These are phyloP conservation scores for Rhipidocladum racemiflorum DNA, from an alignment of 176 grass and related monocot genomes.

Conservation along the genomic window DNA sequence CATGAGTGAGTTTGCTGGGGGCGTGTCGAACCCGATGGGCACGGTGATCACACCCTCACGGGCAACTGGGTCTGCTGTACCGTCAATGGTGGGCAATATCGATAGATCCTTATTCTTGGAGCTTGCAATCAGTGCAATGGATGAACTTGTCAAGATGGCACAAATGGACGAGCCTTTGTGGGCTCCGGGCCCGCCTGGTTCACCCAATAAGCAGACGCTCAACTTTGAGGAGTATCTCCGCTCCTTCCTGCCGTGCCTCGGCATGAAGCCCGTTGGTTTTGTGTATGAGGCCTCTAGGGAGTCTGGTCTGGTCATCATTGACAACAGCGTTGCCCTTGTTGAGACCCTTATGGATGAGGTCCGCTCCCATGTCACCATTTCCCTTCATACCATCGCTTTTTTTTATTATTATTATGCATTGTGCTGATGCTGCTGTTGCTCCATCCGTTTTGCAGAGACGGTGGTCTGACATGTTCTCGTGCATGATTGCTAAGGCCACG, in stretches of 20 bases:
- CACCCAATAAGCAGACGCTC: conserved; percentile 41
- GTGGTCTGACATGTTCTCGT: conserved; percentile 95
- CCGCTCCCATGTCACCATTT: neutral
- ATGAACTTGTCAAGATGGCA: conserved; percentile 90
- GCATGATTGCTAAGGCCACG: conserved; percentile 75
- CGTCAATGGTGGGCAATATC: conserved; percentile 27
- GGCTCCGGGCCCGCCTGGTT: conserved; percentile 46
- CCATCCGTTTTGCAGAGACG: conserved; percentile 47
- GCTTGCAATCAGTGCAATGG: conserved; percentile 73
- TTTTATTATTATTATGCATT: neutral
- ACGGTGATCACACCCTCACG: conserved; percentile 64
- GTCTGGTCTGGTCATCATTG: conserved; percentile 61
- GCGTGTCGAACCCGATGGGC: conserved; percentile 53
- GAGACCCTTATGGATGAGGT: conserved; percentile 91
- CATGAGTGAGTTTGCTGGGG: conserved; percentile 54
- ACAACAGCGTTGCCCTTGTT: conserved; percentile 67
- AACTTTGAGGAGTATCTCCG: conserved; percentile 78
- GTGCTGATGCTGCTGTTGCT: conserved; percentile 7
- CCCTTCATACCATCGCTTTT: neutral
- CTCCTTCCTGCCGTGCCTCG: conserved; percentile 53
- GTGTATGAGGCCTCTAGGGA: conserved; percentile 82
- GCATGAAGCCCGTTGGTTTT: conserved; percentile 55
- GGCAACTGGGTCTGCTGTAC: conserved; percentile 6
- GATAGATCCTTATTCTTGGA: conserved; percentile 74
- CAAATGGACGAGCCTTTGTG: conserved; percentile 77